Base-by-base conservation (phyloP, 148 eudicot species). In the Rhododendron ferrugineum region DNA sequence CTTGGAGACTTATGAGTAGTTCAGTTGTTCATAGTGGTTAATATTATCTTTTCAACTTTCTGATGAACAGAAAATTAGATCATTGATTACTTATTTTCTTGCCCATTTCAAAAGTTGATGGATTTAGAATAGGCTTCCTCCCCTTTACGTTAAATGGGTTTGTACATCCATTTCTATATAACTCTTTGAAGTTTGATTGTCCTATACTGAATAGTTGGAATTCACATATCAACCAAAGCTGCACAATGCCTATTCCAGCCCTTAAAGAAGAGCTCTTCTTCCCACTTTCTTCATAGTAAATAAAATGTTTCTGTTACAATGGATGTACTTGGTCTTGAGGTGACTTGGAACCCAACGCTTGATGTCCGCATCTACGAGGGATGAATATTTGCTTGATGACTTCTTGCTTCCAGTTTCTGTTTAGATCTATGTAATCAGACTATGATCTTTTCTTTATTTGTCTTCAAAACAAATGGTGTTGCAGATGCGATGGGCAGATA, bases 401-500 rank as follows among this genome's bases (percentile, higher is more conserved):
- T 56, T 18, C 60, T 56, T 56, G 60, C 20, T 56, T 56, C 60
- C 60, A 15, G 22, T 15, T 50, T 56, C 20, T 5, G 7, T 56
- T 56, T 56, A 56, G 60, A 5, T 56, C 60, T 56, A 56, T 56
- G 22, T 16, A 16, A 15, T 56, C 22, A 20, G 6, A 6, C 1
- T 56, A 56, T 56, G 60, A 20, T 1, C 32, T 28, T 66, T 66
- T 66, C 32, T 66, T 23, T 20, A 6, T 68, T 26, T 6, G 50
- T 74, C 2, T 1, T 62, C 20, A 5, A 52, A 18, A 28, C 40
- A 80, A 86, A 86, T 80, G 30, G 11, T 85, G 54, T 87, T 78
- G 66, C 92, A 96, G 99, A 96, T 95, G 98, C 92, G 86, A 78
- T 95, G 99, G 99, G 98, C 97, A 9, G 99, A 96, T 85, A 90